Evolutionary conservation across 2,329 filamentous ascomycete genomes (phyloP).

Genomic region (Ascochyta fabae): DNA sequence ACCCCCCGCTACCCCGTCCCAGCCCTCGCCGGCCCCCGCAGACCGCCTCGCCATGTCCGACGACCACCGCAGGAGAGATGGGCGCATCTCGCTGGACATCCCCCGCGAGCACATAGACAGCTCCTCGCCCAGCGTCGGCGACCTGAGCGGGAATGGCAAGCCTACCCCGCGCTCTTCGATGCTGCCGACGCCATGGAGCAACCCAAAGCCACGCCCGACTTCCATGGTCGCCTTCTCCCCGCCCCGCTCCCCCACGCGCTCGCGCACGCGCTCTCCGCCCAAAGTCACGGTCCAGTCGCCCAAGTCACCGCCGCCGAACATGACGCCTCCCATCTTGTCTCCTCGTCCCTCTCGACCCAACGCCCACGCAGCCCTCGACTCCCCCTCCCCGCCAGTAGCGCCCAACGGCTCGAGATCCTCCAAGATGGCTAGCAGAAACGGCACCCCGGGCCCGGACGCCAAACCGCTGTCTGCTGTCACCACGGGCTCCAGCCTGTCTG

Average conservation of each 20-base stretch:
- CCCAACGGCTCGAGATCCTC: constrained; percentile 39
- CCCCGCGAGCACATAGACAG: constrained; percentile 40
- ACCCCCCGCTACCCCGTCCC: constrained; percentile 32
- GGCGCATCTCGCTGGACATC: constrained; percentile 52
- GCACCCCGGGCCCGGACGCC: constrained; percentile 52
- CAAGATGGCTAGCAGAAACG: constrained; percentile 49
- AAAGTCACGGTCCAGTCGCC: constrained; percentile 74
- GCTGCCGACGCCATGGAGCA: constrained; percentile 43
- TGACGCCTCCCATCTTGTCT: constrained; percentile 38
- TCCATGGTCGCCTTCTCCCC: constrained; percentile 58
- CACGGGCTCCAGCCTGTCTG: constrained; percentile 19
- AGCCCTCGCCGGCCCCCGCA: constrained; percentile 42
- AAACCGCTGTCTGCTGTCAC: constrained; percentile 37
- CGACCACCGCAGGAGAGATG: constrained; percentile 38
- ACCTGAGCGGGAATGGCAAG: constrained; percentile 45
- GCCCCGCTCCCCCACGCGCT: constrained; percentile 54
- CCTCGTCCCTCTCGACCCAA: constrained; percentile 41
- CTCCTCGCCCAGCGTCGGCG: constrained; percentile 38
- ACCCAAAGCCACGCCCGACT: constrained; percentile 50
- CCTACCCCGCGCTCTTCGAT: constrained; percentile 47
- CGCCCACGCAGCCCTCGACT: constrained; percentile 36
- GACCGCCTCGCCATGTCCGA: constrained; percentile 40
- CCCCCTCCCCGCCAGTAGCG: constrained; percentile 20
- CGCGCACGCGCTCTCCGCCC: constrained; percentile 63
- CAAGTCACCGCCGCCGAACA: constrained; percentile 63